These are phyloP conservation scores for Coemansia sp. DNA, from an alignment of 192 early-diverging fungal species.

Conservation along the genomic window DNA sequence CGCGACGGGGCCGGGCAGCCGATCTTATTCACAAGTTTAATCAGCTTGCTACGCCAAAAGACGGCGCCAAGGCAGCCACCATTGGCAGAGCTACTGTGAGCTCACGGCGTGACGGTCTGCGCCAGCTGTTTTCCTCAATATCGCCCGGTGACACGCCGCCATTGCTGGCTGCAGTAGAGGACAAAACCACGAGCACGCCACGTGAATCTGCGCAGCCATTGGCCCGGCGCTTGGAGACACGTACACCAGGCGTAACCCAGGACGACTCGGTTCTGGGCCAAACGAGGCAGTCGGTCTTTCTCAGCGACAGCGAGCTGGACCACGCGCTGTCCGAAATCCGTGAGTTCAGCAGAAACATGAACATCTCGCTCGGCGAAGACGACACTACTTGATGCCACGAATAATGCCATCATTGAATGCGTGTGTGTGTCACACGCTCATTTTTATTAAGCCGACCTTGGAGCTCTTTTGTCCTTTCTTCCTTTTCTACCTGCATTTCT, in stretches of 20 bases:
- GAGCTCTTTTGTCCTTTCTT: neutral
- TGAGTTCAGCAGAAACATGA: conserved; percentile 50
- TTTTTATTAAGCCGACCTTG: neutral
- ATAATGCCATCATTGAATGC: neutral
- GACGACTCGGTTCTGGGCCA: conserved; percentile 4
- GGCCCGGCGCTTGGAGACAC: neutral
- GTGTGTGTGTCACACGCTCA: conserved; percentile 1
- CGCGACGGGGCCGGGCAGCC: conserved; percentile 39
- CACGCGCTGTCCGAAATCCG: conserved; percentile 45
- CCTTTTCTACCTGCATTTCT: neutral
- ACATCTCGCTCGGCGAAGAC: conserved; percentile 32
- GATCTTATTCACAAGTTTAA: conserved; percentile 53
- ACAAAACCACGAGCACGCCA: neutral
- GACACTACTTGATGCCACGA: neutral
- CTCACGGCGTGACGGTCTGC: conserved; percentile 3
- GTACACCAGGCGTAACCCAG: neutral
- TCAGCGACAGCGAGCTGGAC: conserved; percentile 47
- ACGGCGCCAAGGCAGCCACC: conserved; percentile 5
- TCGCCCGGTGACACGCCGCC: conserved; percentile 1
- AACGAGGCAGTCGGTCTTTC: conserved; percentile 31
- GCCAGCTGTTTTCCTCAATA: conserved; percentile 4
- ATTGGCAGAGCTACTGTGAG: conserved; percentile 12
- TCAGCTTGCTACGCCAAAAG: conserved; percentile 18
- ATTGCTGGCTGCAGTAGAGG: neutral
- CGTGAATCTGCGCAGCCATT: conserved; percentile 2